Evolutionary conservation across 2,329 filamentous ascomycete species (phyloP), one percentile per base, ranked within the genome.

Genomic region (Coniochaeta ligniaria): DNA sequence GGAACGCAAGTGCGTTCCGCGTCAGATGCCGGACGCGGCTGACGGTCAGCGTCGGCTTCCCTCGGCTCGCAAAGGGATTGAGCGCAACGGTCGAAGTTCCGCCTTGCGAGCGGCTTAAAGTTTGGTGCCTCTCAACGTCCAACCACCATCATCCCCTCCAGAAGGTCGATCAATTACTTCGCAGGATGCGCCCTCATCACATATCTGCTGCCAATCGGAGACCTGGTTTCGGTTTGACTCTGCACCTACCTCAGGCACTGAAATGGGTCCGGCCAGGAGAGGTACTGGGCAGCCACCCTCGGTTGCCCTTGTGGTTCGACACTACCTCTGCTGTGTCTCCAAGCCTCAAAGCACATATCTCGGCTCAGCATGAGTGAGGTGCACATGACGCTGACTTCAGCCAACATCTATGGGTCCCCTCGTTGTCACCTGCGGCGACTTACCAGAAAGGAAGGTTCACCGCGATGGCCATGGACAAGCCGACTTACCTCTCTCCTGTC

Each of bases 31-130:
- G 33, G 59, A 33, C 59, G 64, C 63, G 62, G 62, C 58, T 55
- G 45, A 60, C 72, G 71, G 71, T 66, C 62, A 69, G 26, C 57
- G 59, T 67, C 72, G 71, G 72, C 69, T 69, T 67, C 62, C 61
- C 28, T 61, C 71, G 71, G 71, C 68, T 69, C 67, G 63, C 58
- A 24, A 58, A 54, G 66, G 60, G 62, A 60, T 60, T 62, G 59
- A 61, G 55, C 35, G 35, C 60, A 66, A 57, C 54, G 54, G 66
- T 67, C 62, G 59, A 55, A 45, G 63, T 69, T 69, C 68, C 68
- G 68, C 67, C 52, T 61, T 35, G 24, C n/a, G 16, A 11, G 22
- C 38, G 56, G 36, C 56, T 58, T 58, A 58, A 45, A 12, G 26
- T 36, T 56, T 28, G 11, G 14, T 16, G 47, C 47, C 47, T 52